These are phyloP conservation scores for Boeremia lycopersici DNA, from an alignment of 2,329 filamentous ascomycete genomes.

Conservation along the genomic window DNA sequence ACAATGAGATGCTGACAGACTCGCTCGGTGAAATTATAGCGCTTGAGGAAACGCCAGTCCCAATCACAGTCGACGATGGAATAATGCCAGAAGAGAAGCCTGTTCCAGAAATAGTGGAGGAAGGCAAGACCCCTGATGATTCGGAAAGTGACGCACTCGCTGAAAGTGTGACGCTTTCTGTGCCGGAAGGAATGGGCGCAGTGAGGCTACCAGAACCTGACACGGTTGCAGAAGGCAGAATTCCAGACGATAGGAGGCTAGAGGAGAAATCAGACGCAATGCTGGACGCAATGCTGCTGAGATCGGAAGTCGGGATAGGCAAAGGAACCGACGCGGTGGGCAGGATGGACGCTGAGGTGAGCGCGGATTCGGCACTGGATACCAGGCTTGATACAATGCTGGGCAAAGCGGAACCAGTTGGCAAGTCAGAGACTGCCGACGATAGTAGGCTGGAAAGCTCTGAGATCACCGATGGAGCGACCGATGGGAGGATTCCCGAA, in stretches of 20 bases:
- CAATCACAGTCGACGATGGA: constrained; percentile 3
- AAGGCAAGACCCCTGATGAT: constrained; percentile 19
- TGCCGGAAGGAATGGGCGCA: constrained; percentile 7
- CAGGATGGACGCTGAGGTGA: constrained; percentile 13
- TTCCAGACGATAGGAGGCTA: constrained; percentile 14
- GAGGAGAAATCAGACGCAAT: constrained; percentile 18
- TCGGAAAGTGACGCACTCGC: constrained; percentile 11
- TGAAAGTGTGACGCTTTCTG: constrained; percentile 6
- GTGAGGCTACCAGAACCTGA: constrained; percentile 9
- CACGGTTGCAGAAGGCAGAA: constrained; percentile 14
- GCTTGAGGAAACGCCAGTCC: constrained; percentile 11
- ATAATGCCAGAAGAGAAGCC: constrained; percentile 12
- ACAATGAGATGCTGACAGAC: constrained; percentile 25
- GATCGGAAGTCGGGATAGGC: constrained; percentile 15
- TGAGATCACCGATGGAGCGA: constrained; percentile 23
- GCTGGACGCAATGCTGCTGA: constrained; percentile 22
- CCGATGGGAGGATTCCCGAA: constrained; percentile 24
- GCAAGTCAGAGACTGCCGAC: constrained; percentile 24
- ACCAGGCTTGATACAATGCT: constrained; percentile 25
- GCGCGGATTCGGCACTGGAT: constrained; percentile 21
- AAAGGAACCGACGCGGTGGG: constrained; percentile 25
- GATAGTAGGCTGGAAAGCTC: constrained; percentile 26
- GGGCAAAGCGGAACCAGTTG: constrained; percentile 24
- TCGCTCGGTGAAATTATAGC: constrained; percentile 9
- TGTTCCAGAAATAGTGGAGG: constrained; percentile 16